A percentile compares a stretch with the other conserved stretches of the same genome.
Conservation (phyloP, 495 filamentous ascomycete species). For the Aspergillus incahuasiensis region DNA sequence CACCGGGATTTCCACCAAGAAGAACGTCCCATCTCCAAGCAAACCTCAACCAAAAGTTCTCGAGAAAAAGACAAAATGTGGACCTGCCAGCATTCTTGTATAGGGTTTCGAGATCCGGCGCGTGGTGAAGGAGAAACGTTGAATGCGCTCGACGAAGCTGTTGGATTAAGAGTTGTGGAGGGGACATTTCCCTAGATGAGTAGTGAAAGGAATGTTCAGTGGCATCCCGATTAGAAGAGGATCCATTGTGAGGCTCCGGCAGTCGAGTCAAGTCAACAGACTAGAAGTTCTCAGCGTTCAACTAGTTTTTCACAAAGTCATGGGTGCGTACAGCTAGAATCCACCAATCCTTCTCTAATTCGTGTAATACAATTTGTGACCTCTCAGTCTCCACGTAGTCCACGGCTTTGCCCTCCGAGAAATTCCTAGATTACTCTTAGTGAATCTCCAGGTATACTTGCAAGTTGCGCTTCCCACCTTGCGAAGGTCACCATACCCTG, state of each 20-base stretch:
- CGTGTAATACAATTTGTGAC: constrained; percentile 73
- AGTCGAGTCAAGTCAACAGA: constrained; percentile 69
- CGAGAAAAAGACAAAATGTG: constrained; percentile 60
- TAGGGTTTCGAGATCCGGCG: constrained; percentile 58
- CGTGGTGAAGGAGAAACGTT: constrained; percentile 85
- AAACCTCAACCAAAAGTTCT: constrained; percentile 81
- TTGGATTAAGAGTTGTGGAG: constrained; percentile 69
- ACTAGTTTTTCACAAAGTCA: too few species aligned
- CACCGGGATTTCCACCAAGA: constrained; percentile 80
- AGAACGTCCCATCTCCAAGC: constrained; percentile 83
- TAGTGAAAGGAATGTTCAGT: constrained; percentile 54
- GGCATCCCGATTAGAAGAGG: constrained; percentile 18
- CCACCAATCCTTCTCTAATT: constrained; percentile 92
- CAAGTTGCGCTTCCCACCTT: constrained; percentile 42
- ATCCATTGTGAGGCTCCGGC: constrained; percentile 23
- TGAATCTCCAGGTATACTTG: not conserved
- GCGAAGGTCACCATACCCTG: constrained; percentile 97
- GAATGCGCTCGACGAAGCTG: constrained; percentile 79
- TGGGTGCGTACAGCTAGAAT: constrained; percentile 65
- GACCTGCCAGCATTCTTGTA: constrained; percentile 56
- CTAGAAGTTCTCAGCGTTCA: constrained; percentile 36
- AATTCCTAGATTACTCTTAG: constrained; percentile 50
- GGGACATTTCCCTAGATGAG: constrained; percentile 82
- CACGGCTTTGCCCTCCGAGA: constrained; percentile 68
- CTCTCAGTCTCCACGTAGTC: constrained; percentile 90